phyloP scores from a whole-genome alignment of 2,329 filamentous ascomycete species.

The Colletotrichum incanum region DNA sequence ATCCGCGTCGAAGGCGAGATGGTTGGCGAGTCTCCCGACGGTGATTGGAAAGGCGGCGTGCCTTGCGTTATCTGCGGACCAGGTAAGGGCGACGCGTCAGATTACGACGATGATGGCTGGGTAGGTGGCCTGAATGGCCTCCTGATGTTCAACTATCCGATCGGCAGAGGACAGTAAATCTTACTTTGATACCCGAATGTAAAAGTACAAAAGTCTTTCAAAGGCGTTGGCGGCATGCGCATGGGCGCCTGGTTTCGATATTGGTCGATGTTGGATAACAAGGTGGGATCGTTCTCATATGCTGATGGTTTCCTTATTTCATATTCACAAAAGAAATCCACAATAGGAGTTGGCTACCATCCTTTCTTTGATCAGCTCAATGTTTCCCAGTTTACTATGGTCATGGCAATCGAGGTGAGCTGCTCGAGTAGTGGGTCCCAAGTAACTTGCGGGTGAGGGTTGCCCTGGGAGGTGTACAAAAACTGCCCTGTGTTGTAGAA shows the following conservation, averaged over 20 bases:
- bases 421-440: conserved; percentile 20
- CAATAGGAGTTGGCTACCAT: neutral
- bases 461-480: neutral
- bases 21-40: conserved; percentile 68
- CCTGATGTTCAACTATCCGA: conserved; percentile 97
- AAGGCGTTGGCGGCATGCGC: conserved; percentile 35
- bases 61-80: conserved; percentile 86
- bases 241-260: conserved; percentile 1
- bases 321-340: neutral
- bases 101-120: conserved; percentile 88
- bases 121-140: conserved; percentile 94
- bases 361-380: neutral
- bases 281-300: neutral
- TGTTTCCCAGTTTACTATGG: conserved; percentile 3
- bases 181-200: conserved; percentile 36
- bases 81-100: conserved; percentile 61
- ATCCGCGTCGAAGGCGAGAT: conserved; percentile 91
- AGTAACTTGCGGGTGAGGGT: neutral
- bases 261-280: neutral
- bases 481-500: neutral
- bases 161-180: conserved; percentile 67
- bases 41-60: conserved; percentile 81
- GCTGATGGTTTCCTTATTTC: neutral
- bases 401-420: conserved; percentile 5
- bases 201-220: conserved; percentile 37